phyloP scores from a whole-genome alignment of 257 asterid species.

The Gardenia jasminoides region DNA sequence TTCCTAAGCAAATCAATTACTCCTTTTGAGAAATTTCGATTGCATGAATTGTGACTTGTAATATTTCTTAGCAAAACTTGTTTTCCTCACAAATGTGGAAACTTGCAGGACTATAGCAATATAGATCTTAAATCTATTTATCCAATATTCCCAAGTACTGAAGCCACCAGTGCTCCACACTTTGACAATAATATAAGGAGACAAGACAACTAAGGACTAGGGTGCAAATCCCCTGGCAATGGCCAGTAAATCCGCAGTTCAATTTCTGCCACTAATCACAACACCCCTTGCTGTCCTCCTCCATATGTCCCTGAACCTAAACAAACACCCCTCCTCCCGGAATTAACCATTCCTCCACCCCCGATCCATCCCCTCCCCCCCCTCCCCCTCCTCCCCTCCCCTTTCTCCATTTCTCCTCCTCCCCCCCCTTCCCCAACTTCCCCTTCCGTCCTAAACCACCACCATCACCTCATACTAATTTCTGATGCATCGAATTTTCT shows the following conservation, averaged over 20 bases:
- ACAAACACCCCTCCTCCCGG: neutral
- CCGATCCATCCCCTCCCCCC: neutral
- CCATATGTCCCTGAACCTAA: neutral
- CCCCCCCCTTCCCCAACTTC: neutral
- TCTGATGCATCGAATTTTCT: neutral
- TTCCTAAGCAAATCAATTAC: neutral
- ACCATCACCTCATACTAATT: no score
- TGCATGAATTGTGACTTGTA: no score
- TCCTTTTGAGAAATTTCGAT: neutral
- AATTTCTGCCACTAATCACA: constrained; percentile 6
- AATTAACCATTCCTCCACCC: neutral
- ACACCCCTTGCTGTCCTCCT: neutral
- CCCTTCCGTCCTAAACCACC: neutral
- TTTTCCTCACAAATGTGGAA: no score
- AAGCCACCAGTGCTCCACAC: no score
- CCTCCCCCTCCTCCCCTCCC: neutral
- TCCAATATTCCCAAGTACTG: no score
- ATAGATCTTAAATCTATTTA: no score
- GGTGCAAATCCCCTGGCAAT: neutral
- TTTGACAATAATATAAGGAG: no score
- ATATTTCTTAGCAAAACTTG: no score
- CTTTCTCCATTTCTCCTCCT: neutral
- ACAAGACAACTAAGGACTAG: no score
- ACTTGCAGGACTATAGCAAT: no score
- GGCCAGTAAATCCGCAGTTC: constrained; percentile 7